A percentile compares a stretch with the other conserved stretches of the same genome.
Conservation (phyloP, 1,284 basidiomycete genomes). For the Exsudoporus floridanus region DNA sequence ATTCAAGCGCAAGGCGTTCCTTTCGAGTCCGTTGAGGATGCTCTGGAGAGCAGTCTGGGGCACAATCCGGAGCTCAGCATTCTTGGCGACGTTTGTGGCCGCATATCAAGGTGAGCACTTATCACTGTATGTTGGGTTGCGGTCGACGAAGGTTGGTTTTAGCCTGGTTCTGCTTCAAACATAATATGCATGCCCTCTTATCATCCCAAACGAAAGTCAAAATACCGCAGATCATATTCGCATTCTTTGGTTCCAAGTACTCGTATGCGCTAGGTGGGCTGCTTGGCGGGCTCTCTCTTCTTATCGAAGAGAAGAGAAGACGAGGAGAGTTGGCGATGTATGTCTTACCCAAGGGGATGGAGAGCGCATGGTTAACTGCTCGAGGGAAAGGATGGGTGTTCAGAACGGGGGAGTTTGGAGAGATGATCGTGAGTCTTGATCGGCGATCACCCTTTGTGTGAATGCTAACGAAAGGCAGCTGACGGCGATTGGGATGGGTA, state of each 20-base stretch:
- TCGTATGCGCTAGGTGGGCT: constrained; percentile 81
- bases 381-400: constrained; percentile 78
- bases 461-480: constrained; percentile 38
- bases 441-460: constrained; percentile 1
- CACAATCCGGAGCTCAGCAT: constrained; percentile 83
- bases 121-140: background rate
- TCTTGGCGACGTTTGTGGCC: constrained; percentile 83
- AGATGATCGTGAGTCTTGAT: constrained; percentile 53
- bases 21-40: constrained; percentile 62
- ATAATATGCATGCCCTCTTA: constrained; percentile 55
- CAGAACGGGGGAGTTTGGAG: constrained; percentile 68
- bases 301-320: constrained; percentile 84
- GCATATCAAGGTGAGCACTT: constrained; percentile 75
- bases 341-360: constrained; percentile 88
- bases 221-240: constrained; percentile 50
- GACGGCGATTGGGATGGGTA: constrained; percentile 78
- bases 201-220: constrained; percentile 40
- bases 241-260: constrained; percentile 62
- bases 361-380: constrained; percentile 83
- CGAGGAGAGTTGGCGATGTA: constrained; percentile 92
- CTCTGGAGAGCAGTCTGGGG: constrained; percentile 67
- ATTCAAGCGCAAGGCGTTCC: constrained; percentile 67
- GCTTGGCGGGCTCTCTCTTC: constrained; percentile 73
- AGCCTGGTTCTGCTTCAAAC: constrained; percentile 78
- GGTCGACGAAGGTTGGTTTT: constrained; percentile 5